phyloP scores from a whole-genome alignment of 108 stramenopile genomes.

The Nitzschia sp. region DNA sequence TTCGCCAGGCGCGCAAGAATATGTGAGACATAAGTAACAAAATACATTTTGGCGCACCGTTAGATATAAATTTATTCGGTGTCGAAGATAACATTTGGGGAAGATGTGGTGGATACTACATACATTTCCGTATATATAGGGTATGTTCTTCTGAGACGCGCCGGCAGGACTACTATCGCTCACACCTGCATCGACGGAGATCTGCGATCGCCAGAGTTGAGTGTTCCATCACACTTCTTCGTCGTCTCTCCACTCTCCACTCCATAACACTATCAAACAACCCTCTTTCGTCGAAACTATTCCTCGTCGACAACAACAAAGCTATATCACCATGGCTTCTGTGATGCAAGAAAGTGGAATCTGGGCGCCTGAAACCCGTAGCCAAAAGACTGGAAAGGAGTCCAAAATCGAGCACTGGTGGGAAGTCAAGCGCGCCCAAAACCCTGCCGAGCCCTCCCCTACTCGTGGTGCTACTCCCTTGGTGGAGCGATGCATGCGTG shows the following conservation, averaged over 20 bases:
- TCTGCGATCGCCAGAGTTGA: conserved; percentile 11
- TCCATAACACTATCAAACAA: background rate
- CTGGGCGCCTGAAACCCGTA: conserved; percentile 44
- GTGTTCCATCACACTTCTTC: background rate
- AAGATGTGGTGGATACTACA: background rate
- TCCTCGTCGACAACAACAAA: background rate
- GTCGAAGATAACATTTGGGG: too few species aligned
- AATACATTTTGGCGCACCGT: too few species aligned
- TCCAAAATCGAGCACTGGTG: conserved; percentile 58
- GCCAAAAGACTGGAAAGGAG: conserved; percentile 47
- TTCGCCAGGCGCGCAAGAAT: too few species aligned
- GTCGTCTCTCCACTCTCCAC: background rate
- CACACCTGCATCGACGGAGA: background rate
- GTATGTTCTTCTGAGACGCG: background rate
- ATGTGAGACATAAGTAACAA: too few species aligned
- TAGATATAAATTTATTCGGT: too few species aligned
- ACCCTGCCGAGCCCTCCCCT: conserved; percentile 41
- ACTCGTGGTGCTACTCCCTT: conserved; percentile 60
- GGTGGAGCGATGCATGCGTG: conserved; percentile 65
- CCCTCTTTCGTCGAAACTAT: background rate
- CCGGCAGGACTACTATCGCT: background rate
- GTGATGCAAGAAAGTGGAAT: conserved; percentile 33
- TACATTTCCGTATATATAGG: background rate
- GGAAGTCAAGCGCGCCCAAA: conserved; percentile 46
- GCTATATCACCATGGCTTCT: conserved; percentile 1